Percentiles rank a stretch among this genome's conserved stretches.
phyloP scores from a whole-genome alignment of 495 filamentous ascomycete genomes.

The Letharia lupina region DNA sequence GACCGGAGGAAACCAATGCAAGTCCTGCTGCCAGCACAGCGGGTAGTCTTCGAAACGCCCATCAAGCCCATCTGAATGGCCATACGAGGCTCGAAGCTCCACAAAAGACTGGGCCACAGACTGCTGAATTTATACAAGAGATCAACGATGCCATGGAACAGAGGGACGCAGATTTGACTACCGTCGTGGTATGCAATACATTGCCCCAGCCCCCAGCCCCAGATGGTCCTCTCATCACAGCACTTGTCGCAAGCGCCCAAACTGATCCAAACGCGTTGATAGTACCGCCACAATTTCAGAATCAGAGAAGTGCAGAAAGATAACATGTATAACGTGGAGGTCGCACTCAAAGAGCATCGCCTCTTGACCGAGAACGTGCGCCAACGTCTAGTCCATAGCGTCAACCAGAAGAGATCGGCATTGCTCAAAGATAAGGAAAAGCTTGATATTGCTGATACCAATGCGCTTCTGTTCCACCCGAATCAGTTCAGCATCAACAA shows the following conservation, averaged over 20 bases:
- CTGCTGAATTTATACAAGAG: conserved; percentile 70
- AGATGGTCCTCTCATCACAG: neutral
- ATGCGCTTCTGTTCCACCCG: conserved; percentile 80
- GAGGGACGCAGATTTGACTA: conserved; percentile 67
- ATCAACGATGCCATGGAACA: conserved; percentile 79
- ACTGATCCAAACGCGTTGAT: neutral
- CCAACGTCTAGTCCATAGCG: conserved; percentile 69
- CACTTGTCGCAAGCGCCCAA: neutral
- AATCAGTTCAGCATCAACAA: conserved; percentile 84
- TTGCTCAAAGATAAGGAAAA: conserved; percentile 82
- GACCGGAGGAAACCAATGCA: conserved; percentile 53
- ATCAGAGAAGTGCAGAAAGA: conserved; percentile 23
- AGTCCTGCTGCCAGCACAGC: conserved; percentile 40
- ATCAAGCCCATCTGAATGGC: conserved; percentile 32
- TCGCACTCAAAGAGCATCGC: conserved; percentile 74
- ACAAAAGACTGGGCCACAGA: conserved; percentile 67
- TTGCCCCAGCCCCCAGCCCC: neutral
- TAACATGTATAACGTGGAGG: conserved; percentile 50
- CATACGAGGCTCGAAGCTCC: conserved; percentile 43
- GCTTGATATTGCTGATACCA: conserved; percentile 79
- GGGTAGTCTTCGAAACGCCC: conserved; percentile 10
- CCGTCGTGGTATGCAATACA: conserved; percentile 56
- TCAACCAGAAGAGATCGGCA: conserved; percentile 65
- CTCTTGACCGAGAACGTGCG: conserved; percentile 70
- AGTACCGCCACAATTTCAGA: conserved; percentile 24